phyloP scores from a whole-genome alignment of 768 basidiomycete species.

The Hemileccinum rubropunctum region DNA sequence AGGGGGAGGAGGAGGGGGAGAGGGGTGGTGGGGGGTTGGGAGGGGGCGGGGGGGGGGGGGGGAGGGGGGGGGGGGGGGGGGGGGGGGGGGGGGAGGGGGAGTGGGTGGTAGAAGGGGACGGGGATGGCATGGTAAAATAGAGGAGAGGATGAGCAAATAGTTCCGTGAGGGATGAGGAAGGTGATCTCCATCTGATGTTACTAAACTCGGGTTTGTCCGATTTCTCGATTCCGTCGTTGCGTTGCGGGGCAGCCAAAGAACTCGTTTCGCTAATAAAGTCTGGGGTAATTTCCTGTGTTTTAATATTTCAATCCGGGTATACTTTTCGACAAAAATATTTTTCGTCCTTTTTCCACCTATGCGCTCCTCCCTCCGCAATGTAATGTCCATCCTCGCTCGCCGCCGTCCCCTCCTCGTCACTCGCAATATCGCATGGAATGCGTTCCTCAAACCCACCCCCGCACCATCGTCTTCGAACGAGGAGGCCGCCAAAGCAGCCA shows the following conservation, averaged over 20 bases:
- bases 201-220: constrained; percentile 31
- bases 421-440: constrained; percentile 29
- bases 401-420: background rate
- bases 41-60: constrained; percentile 16
- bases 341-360: constrained; percentile 31
- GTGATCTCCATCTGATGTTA: constrained; percentile 31
- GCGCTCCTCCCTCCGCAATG: constrained; percentile 38
- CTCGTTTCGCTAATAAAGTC: constrained; percentile 10
- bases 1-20: constrained; percentile 14
- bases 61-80: constrained; percentile 10
- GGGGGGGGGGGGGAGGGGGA: constrained; percentile 20
- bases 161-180: constrained; percentile 41
- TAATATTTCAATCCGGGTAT: constrained; percentile 20
- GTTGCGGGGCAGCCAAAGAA: constrained; percentile 18
- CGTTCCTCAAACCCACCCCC: constrained; percentile 12
- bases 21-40: too few relatives aligned
- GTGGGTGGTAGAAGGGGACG: constrained; percentile 24
- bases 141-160: constrained; percentile 50
- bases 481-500: constrained; percentile 72
- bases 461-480: constrained; percentile 37
- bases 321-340: constrained; percentile 15
- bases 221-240: background rate
- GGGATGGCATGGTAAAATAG: constrained; percentile 53
- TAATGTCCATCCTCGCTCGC: constrained; percentile 24
- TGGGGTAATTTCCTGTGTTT: constrained; percentile 19